Evolutionary conservation across 768 basidiomycete genomes (phyloP), one percentile per base, ranked within the genome.

Genomic region (Agrocybe chaxingu): DNA sequence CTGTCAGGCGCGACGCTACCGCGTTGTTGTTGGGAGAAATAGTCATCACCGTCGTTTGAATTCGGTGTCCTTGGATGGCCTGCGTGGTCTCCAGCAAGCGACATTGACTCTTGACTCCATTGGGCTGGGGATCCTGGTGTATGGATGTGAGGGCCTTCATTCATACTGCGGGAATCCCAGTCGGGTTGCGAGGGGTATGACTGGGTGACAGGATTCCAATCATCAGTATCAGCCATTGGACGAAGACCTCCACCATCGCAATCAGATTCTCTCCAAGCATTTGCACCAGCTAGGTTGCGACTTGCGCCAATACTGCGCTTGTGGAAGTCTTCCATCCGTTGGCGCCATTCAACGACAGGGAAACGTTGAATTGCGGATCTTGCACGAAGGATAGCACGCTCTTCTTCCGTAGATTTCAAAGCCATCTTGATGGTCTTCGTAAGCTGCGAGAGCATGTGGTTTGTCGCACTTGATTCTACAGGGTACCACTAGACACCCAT

Each of bases 291-390:
- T 1, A 81, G 16, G 29, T 69, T 66, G 45, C 94, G 85, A 62
- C 88, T 93, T 3, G 73, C 71, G 18, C 65, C 67, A 64, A 97
- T 93, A 61, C 86, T 89, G 52, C 94, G 86, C 53, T 79, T 81
- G 65, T 97, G 94, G 77, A 96, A 91, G 66, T 96, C 94, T 70
- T 97, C 94, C 77, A 85, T 89, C 43, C 90, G 83, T 65, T 96
- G 93, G 62, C 94, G 89, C 94, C 94, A 97, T 71, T 97, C 93
- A 24, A 97, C 89, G 50, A 97, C 94, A 4, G 94, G 94, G 88
- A 97, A 97, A 61, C 94, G 90, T 62, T 96, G 94, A 3, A 97
- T 80, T 12, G 93, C 94, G 11, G 94, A 96, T 38, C 94, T 83
- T 39, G 94, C 94, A 63, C 93, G 90, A 19, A 97, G 79, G 60